Evolutionary conservation across 1,284 basidiomycete species (phyloP).

Genomic region (Exobasidium rhododendri): DNA sequence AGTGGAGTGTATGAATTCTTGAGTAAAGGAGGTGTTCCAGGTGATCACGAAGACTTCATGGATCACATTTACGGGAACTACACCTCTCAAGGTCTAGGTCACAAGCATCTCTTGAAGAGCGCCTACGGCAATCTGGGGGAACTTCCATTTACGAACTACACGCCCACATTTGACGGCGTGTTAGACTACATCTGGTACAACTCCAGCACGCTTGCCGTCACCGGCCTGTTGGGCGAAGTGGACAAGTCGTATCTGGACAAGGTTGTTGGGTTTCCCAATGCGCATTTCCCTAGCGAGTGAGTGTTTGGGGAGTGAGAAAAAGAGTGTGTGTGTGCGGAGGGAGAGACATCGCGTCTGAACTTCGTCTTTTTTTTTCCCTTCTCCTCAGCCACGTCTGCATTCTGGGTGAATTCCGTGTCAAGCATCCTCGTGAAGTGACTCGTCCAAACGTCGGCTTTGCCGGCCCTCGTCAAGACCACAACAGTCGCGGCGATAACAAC

Average conservation of each 20-base stretch:
- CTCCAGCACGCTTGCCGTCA: slow-evolving; percentile 72
- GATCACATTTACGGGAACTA: slow-evolving; percentile 85
- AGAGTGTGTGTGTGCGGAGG: not conserved
- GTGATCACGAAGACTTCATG: slow-evolving; percentile 89
- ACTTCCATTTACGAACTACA: slow-evolving; percentile 82
- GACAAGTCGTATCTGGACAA: slow-evolving; percentile 82
- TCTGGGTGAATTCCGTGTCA: slow-evolving; percentile 50
- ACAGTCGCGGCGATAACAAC: not conserved
- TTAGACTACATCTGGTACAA: slow-evolving; percentile 96
- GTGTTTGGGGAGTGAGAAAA: not conserved
- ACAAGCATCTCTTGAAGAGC: slow-evolving; percentile 76
- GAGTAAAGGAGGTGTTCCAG: slow-evolving; percentile 63
- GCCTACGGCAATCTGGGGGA: slow-evolving; percentile 63
- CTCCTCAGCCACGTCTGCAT: slow-evolving; percentile 38
- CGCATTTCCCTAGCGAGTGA: slow-evolving; percentile 71
- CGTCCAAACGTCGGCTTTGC: slow-evolving; percentile 9
- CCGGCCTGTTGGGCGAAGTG: slow-evolving; percentile 81
- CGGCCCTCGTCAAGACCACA: not conserved
- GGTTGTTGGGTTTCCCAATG: slow-evolving; percentile 93
- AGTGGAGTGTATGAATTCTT: slow-evolving; percentile 93
- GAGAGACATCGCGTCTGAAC: not conserved
- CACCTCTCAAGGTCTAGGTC: slow-evolving; percentile 81
- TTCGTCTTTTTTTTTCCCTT: not conserved
- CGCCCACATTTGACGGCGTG: slow-evolving; percentile 63
- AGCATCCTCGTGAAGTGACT: slow-evolving; percentile 22